These are phyloP conservation scores for Rutstroemia sydowiana DNA, from an alignment of 2,329 filamentous ascomycete species.

Conservation along the genomic window DNA sequence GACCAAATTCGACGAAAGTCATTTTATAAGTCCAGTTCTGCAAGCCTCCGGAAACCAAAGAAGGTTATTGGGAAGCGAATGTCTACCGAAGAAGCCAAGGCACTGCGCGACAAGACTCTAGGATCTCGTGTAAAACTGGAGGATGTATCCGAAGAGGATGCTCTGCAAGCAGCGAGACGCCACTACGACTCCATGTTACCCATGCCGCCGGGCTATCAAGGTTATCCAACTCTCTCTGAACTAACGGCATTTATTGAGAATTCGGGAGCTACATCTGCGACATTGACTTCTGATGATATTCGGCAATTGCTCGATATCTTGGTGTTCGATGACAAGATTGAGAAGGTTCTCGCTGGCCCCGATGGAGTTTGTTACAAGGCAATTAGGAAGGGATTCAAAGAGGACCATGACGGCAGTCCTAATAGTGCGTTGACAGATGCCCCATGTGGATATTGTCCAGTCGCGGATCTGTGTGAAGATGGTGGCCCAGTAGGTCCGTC, in stretches of 20 bases:
- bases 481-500: conserved; percentile 84
- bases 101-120: conserved; percentile 21
- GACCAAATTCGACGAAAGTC: conserved; percentile 65
- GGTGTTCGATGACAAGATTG: conserved; percentile 78
- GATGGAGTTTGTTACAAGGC: conserved; percentile 32
- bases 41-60: conserved; percentile 41
- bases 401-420: conserved; percentile 33
- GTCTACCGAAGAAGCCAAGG: conserved; percentile 36
- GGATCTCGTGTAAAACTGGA: conserved; percentile 11
- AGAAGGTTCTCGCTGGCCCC: conserved; percentile 41
- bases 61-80: conserved; percentile 44
- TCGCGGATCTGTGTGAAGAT: conserved; percentile 86
- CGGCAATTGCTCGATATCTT: conserved; percentile 82
- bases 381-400: conserved; percentile 22
- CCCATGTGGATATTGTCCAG: conserved; percentile 86
- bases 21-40: conserved; percentile 49
- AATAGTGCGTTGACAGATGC: conserved; percentile 62
- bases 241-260: conserved; percentile 69
- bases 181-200: conserved; percentile 34
- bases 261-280: conserved; percentile 62
- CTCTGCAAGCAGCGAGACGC: conserved; percentile 10
- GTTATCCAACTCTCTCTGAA: conserved; percentile 73
- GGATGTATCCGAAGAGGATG: conserved; percentile 17
- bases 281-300: conserved; percentile 66
- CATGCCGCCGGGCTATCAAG: conserved; percentile 57